phyloP scores from a whole-genome alignment of 108 stramenopile species.

The Chaetoceros muelleri region DNA sequence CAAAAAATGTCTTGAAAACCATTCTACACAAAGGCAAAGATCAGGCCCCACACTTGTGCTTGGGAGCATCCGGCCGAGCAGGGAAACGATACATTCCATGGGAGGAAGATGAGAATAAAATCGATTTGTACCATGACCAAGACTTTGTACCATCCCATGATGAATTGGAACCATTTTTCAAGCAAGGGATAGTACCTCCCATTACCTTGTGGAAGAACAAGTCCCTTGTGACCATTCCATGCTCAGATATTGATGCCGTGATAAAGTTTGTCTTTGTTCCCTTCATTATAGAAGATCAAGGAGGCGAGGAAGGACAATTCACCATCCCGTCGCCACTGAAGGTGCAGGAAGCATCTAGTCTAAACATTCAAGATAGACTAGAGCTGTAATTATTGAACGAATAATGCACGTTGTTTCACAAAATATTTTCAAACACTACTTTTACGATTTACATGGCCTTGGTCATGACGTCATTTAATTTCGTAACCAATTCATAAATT shows the following conservation, averaged over 20 bases:
- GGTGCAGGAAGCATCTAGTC: no score
- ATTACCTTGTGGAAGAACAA: conserved; percentile 41
- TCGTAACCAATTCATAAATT: conserved; percentile 30
- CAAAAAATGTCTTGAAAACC: conserved; percentile 36
- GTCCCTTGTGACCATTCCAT: conserved; percentile 56
- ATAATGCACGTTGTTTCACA: no score
- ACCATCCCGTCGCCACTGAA: no score
- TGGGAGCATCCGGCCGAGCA: conserved; percentile 61
- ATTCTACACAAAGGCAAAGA: conserved; percentile 11
- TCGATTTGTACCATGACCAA: conserved; percentile 24
- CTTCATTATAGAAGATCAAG: conserved; percentile 57
- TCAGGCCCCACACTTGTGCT: conserved; percentile 54
- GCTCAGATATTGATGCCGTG: conserved; percentile 62
- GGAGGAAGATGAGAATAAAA: conserved; percentile 21
- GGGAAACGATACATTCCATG: conserved; percentile 14
- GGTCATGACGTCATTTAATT: conserved; percentile 32
- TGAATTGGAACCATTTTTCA: conserved; percentile 18
- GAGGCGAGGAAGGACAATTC: conserved; percentile 7
- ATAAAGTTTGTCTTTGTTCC: conserved; percentile 73
- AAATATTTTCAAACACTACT: no score
- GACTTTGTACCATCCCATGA: conserved; percentile 9
- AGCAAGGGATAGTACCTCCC: conserved; percentile 27
- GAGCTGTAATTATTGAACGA: no score
- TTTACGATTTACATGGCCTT: neutral
- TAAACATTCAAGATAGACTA: no score